Evolutionary conservation across 768 basidiomycete species (phyloP).

Genomic region (Podaxis mareebaensis): DNA sequence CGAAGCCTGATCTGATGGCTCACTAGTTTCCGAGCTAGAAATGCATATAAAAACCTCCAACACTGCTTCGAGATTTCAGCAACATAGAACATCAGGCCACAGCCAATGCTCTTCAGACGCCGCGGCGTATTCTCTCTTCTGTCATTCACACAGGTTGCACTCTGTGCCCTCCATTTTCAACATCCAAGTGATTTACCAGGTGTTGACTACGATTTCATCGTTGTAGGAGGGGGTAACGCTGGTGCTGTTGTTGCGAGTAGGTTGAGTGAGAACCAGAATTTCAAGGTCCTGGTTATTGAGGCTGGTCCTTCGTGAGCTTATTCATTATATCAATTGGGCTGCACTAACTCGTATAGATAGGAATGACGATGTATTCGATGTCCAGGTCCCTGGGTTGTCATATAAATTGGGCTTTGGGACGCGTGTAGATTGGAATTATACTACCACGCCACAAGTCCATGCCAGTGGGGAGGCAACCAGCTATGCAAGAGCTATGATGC

Average conservation of each 20-base stretch:
- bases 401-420: neutral
- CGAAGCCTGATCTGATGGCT: too few species aligned
- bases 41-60: too few species aligned
- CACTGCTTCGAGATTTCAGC: too few species aligned
- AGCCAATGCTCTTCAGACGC: neutral
- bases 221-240: slow-evolving; percentile 21
- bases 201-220: neutral
- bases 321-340: neutral
- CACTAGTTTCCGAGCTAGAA: too few species aligned
- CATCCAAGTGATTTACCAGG: neutral
- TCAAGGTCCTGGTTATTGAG: slow-evolving; percentile 26
- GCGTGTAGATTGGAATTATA: slow-evolving; percentile 24
- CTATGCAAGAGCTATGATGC: slow-evolving; percentile 26
- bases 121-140: neutral
- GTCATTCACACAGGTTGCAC: neutral
- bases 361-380: slow-evolving; percentile 15
- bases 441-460: slow-evolving; percentile 21
- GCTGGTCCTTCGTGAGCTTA: slow-evolving; percentile 18
- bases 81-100: too few species aligned
- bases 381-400: slow-evolving; percentile 5
- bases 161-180: neutral
- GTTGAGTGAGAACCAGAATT: slow-evolving; percentile 19
- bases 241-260: slow-evolving; percentile 24
- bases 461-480: slow-evolving; percentile 23
- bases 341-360: slow-evolving; percentile 1